Evolutionary conservation across 495 filamentous ascomycete genomes (phyloP), one percentile per base, ranked within the genome.

Genomic region (Oidiodendron maius): DNA sequence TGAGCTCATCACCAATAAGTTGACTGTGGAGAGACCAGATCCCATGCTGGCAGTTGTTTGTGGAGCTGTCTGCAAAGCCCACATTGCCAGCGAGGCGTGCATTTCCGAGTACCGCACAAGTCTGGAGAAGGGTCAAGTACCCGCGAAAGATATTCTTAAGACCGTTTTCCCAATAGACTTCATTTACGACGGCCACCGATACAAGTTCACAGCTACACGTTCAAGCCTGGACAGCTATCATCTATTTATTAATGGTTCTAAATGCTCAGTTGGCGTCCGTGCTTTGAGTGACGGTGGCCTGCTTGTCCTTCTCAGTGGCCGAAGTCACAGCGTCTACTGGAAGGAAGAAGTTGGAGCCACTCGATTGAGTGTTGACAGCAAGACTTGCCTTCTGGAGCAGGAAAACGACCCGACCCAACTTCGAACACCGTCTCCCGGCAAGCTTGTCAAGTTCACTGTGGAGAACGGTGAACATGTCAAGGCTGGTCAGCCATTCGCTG

Each of bases 401-500:
- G 93, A 99, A 77, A 99, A 96, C 64, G 93, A 99, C 63, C 93
- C 93, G 9, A 99, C 93, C 8, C 93, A 99, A 65, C 81, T 99
- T 23, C 86, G 93, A 37, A 87, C 91, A 9, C 94, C 93, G 9
- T 93, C 87, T 43, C 93, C 93, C 40, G 93, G 93, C 66, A 99
- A 99, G 74, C 84, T 99, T 34, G 94, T 97, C 69, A 96, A 96
- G 72, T 99, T 91, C 71, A 87, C 86, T 10, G 89, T 99, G 1
- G 94, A 97, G 65, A 97, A 94, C 58, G 94, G 94, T 43, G 86
- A 94, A 58, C 93, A 97, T 64, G 82, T 99, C 60, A 84, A 80
- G 63, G 89, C 91, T 53, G 91, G 91, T 44, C 89, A 99, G 66
- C 75, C 91, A 6, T 99, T 87, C 61, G 93, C 93, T 44, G 93